Evolutionary conservation across 495 filamentous ascomycete genomes (phyloP).

Genomic region (Thozetella sp.): DNA sequence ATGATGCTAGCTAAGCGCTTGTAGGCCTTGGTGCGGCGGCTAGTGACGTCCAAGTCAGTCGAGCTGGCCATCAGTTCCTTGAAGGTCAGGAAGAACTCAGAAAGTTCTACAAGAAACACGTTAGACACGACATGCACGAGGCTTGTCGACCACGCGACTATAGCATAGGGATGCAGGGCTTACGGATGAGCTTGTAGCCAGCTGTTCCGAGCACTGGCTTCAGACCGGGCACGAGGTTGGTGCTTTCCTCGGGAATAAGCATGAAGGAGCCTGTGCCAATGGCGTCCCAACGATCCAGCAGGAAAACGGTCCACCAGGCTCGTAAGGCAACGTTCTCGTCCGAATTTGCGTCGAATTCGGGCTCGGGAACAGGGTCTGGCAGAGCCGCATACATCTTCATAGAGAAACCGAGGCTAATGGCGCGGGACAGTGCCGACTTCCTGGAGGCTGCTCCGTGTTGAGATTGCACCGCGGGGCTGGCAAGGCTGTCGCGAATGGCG

Average conservation of each 20-base stretch:
- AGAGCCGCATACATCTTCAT: constrained; percentile 54
- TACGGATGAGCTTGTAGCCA: constrained; percentile 69
- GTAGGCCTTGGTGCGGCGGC: not conserved
- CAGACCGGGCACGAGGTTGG: constrained; percentile 65
- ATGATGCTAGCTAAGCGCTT: constrained; percentile 7
- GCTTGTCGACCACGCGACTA: too few relatives aligned
- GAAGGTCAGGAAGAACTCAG: too few relatives aligned
- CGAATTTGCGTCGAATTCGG: constrained; percentile 61
- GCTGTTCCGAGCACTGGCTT: constrained; percentile 64
- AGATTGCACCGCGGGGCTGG: constrained; percentile 27
- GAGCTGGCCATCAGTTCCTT: too few relatives aligned
- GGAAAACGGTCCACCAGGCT: constrained; percentile 73
- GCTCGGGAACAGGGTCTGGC: constrained; percentile 15
- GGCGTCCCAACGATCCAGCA: constrained; percentile 77
- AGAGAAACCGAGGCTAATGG: constrained; percentile 59
- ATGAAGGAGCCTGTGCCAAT: constrained; percentile 62
- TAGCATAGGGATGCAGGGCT: too few relatives aligned
- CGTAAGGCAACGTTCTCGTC: constrained; percentile 71
- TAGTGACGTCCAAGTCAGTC: too few relatives aligned
- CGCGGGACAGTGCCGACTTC: constrained; percentile 52
- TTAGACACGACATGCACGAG: too few relatives aligned
- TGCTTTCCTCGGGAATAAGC: constrained; percentile 61
- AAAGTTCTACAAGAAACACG: too few relatives aligned
- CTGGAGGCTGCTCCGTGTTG: constrained; percentile 25
- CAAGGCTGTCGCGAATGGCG: constrained; percentile 58